These are phyloP conservation scores for Penicillium rolfsii DNA, from an alignment of 2,329 filamentous ascomycete species.

Conservation along the genomic window DNA sequence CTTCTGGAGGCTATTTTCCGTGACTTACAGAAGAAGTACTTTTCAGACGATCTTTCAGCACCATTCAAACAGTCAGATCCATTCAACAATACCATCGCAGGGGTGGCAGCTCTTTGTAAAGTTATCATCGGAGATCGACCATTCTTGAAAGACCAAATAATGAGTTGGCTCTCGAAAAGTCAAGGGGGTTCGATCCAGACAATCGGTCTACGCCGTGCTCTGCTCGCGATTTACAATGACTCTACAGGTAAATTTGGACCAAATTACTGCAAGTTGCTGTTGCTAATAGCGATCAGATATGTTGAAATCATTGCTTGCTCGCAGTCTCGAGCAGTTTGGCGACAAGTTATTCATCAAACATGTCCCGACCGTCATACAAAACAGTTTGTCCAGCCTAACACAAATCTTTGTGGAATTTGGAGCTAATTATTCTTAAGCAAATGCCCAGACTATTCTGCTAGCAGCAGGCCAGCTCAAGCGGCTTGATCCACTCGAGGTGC, in stretches of 20 bases:
- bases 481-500: conserved; percentile 66
- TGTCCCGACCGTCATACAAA: conserved; percentile 81
- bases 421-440: conserved; percentile 58
- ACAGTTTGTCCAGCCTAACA: conserved; percentile 56
- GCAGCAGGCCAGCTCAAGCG: conserved; percentile 75
- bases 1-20: conserved; percentile 51
- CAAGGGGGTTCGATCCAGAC: conserved; percentile 68
- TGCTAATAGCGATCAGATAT: conserved; percentile 39
- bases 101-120: conserved; percentile 61
- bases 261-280: conserved; percentile 1
- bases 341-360: conserved; percentile 87
- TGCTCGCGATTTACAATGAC: conserved; percentile 61
- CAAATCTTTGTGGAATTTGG: not conserved
- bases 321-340: conserved; percentile 73
- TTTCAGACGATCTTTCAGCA: conserved; percentile 30
- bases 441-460: conserved; percentile 77
- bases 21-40: conserved; percentile 47
- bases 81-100: conserved; percentile 52
- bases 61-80: conserved; percentile 13
- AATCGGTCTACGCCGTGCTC: conserved; percentile 68
- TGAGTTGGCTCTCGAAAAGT: conserved; percentile 67
- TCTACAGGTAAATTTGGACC: conserved; percentile 49
- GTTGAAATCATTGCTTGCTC: conserved; percentile 60
- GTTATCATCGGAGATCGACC: conserved; percentile 54
- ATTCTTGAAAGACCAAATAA: conserved; percentile 57